These are phyloP conservation scores for Collybia nuda DNA, from an alignment of 768 basidiomycete species.

Conservation along the genomic window DNA sequence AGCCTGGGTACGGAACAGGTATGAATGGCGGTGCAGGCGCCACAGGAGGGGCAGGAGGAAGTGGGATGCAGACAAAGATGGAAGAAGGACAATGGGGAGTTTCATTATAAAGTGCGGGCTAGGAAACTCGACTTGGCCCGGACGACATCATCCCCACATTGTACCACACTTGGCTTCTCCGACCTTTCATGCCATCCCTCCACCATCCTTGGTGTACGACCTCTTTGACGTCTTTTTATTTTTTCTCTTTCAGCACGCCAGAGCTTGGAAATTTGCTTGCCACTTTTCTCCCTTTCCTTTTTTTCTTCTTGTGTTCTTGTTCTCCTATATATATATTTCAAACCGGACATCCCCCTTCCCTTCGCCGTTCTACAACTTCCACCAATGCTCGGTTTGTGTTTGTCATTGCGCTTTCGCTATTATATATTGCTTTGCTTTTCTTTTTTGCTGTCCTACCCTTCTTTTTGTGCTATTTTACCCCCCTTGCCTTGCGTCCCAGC, in stretches of 20 bases:
- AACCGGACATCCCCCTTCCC: neutral
- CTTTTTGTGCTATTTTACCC: neutral
- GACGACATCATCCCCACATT: no score
- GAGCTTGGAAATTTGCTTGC: constrained; percentile 1
- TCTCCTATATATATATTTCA: constrained; percentile 4
- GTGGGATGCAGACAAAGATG: constrained; percentile 5
- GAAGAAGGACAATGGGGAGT: constrained; percentile 12
- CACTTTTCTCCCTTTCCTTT: neutral
- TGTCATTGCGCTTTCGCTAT: neutral
- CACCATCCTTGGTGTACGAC: no score
- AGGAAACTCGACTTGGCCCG: no score
- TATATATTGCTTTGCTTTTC: constrained; percentile 3
- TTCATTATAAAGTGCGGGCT: constrained; percentile 1
- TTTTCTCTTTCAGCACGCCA: neutral
- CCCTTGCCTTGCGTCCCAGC: neutral
- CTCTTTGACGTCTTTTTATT: no score
- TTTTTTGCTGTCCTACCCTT: neutral
- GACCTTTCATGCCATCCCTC: neutral
- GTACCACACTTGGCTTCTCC: neutral
- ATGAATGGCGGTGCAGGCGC: neutral
- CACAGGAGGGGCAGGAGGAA: neutral
- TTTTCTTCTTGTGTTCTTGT: neutral
- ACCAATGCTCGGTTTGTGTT: neutral
- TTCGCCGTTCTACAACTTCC: neutral
- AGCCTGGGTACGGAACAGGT: neutral